phyloP scores from a whole-genome alignment of 1,284 basidiomycete species.

The Phylloporus sp. region DNA sequence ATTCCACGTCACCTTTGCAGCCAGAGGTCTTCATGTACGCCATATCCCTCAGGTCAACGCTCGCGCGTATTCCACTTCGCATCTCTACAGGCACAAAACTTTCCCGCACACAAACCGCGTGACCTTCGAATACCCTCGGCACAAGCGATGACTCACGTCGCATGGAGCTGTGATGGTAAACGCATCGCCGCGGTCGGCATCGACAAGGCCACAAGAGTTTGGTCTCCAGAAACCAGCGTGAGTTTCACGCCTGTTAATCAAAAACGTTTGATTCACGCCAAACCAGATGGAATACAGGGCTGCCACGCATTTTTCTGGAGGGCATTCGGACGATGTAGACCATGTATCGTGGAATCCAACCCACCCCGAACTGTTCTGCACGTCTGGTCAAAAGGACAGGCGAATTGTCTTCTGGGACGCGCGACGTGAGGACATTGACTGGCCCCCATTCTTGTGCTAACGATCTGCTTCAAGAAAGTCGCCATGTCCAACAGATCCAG shows the following conservation, averaged over 20 bases:
- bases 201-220: slow-evolving; percentile 75
- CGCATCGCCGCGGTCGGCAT: slow-evolving; percentile 77
- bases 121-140: slow-evolving; percentile 68
- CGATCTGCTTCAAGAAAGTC: slow-evolving; percentile 55
- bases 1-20: slow-evolving; percentile 66
- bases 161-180: slow-evolving; percentile 82
- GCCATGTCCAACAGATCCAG: slow-evolving; percentile 59
- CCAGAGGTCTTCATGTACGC: slow-evolving; percentile 73
- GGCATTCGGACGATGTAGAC: slow-evolving; percentile 74
- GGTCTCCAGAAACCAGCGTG: slow-evolving; percentile 77
- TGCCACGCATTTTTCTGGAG: slow-evolving; percentile 64
- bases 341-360: slow-evolving; percentile 82
- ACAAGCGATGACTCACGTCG: slow-evolving; percentile 72
- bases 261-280: neutral
- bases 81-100: slow-evolving; percentile 62
- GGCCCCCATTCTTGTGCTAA: slow-evolving; percentile 16
- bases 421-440: slow-evolving; percentile 53
- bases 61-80: slow-evolving; percentile 14
- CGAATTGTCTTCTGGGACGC: slow-evolving; percentile 82
- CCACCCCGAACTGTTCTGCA: slow-evolving; percentile 78
- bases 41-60: slow-evolving; percentile 11
- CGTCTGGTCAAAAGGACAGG: slow-evolving; percentile 73
- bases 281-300: slow-evolving; percentile 68
- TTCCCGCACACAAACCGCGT: slow-evolving; percentile 76
- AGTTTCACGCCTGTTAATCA: slow-evolving; percentile 32